phyloP scores from a whole-genome alignment of 2,329 filamentous ascomycete genomes.

The Sporothrix luriei region DNA sequence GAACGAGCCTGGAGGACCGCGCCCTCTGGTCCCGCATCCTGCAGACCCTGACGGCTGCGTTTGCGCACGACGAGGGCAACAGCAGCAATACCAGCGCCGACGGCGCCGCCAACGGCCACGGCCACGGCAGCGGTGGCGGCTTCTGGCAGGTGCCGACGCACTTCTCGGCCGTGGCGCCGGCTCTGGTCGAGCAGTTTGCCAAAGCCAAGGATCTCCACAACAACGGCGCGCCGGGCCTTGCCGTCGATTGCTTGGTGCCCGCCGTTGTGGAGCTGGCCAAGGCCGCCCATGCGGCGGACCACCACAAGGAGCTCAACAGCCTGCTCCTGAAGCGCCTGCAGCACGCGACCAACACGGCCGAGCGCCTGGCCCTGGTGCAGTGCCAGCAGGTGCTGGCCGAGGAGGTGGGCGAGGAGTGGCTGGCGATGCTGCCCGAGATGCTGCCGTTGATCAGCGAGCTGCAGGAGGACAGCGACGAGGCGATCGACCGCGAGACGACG shows the following conservation, averaged over 20 bases:
- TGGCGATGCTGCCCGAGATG: conserved; percentile 90
- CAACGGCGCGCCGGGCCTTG: conserved; percentile 39
- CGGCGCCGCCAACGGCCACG: conserved; percentile 1
- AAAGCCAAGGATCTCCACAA: conserved; percentile 44
- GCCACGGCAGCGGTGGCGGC: conserved; percentile 11
- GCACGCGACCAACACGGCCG: conserved; percentile 64
- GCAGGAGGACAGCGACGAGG: conserved; percentile 94
- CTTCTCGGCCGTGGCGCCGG: conserved; percentile 70
- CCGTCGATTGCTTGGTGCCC: conserved; percentile 64
- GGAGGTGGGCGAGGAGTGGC: conserved; percentile 84
- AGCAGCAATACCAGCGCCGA: neutral
- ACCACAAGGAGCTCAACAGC: conserved; percentile 86
- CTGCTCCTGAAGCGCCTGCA: conserved; percentile 77
- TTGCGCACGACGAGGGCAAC: conserved; percentile 88
- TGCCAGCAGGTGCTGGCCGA: conserved; percentile 79
- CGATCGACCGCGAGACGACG: conserved; percentile 85
- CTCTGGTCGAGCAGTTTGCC: conserved; percentile 68
- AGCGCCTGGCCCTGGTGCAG: conserved; percentile 79
- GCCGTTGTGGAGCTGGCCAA: conserved; percentile 77
- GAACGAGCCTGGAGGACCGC: conserved; percentile 54
- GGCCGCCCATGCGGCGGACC: conserved; percentile 80
- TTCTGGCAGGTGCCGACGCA: conserved; percentile 95
- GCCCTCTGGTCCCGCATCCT: conserved; percentile 71
- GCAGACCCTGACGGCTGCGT: conserved; percentile 70
- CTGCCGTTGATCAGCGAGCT: conserved; percentile 93